Evolutionary conservation across 176 grass and related monocot genomes (phyloP).

Genomic region (Guadua angustifolia): DNA sequence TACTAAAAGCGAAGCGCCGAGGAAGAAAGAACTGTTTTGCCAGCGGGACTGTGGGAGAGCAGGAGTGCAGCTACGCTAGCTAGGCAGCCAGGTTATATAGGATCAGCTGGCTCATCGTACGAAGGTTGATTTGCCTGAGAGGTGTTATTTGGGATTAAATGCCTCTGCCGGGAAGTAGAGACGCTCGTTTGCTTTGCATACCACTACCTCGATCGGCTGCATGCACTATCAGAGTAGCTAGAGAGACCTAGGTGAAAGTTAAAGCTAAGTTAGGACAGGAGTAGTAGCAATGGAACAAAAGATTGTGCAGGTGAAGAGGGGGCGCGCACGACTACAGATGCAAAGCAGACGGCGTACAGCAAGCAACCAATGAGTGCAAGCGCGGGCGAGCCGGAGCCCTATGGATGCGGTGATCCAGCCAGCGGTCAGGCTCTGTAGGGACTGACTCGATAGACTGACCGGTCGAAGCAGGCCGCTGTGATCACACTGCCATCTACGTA

Average conservation of each 20-base stretch:
- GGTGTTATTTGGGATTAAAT: neutral
- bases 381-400: constrained; percentile 21
- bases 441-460: constrained; percentile 39
- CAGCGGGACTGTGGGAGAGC: neutral
- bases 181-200: constrained; percentile 1
- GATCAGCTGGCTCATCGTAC: neutral
- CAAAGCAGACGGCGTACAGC: neutral
- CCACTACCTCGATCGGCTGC: neutral
- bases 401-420: neutral
- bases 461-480: constrained; percentile 40
- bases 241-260: too few species aligned
- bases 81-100: constrained; percentile 46
- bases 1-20: constrained; percentile 26
- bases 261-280: too few species aligned
- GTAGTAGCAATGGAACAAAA: constrained; percentile 24
- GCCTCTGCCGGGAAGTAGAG: constrained; percentile 1
- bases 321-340: constrained; percentile 27
- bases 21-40: neutral
- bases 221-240: neutral
- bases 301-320: neutral
- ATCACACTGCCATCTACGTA: neutral
- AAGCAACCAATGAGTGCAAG: constrained; percentile 46
- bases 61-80: neutral
- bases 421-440: neutral
- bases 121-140: constrained; percentile 9